Percentiles rank a stretch among this genome's conserved stretches.
Evolutionary conservation across 768 basidiomycete species (phyloP).

Genomic region (Pisolithus albus): DNA sequence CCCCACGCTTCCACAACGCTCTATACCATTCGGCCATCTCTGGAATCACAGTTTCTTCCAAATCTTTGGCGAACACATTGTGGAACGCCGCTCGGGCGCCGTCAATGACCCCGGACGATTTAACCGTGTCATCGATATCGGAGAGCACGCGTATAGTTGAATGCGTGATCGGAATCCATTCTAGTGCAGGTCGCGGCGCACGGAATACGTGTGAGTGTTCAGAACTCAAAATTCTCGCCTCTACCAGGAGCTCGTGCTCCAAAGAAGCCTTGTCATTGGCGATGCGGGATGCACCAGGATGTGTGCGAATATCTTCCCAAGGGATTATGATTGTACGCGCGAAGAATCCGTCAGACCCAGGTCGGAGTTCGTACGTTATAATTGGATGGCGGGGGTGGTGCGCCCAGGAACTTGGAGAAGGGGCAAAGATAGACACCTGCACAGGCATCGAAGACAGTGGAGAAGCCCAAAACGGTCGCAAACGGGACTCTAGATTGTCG

Average conservation of each 20-base stretch:
- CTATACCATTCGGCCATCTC: constrained; percentile 81
- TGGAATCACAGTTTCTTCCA: constrained; percentile 70
- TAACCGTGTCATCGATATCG: constrained; percentile 90
- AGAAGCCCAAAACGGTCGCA: constrained; percentile 78
- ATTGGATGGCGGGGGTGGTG: constrained; percentile 39
- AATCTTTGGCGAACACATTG: constrained; percentile 86
- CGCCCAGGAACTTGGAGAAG: constrained; percentile 11
- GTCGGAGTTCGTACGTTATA: constrained; percentile 42
- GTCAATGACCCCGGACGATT: constrained; percentile 56
- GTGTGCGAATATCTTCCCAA: constrained; percentile 63
- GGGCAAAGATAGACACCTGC: constrained; percentile 53
- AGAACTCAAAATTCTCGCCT: constrained; percentile 36
- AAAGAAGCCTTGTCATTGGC: constrained; percentile 43
- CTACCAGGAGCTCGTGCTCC: constrained; percentile 47
- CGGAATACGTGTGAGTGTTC: constrained; percentile 40
- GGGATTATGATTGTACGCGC: constrained; percentile 51
- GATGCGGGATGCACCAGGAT: constrained; percentile 51
- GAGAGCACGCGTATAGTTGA: constrained; percentile 75
- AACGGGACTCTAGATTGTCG: constrained; percentile 66
- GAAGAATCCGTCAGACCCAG: constrained; percentile 69
- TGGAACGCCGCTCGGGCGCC: constrained; percentile 81
- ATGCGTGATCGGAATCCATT: constrained; percentile 48
- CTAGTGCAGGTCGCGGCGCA: constrained; percentile 16
- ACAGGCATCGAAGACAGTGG: constrained; percentile 58
- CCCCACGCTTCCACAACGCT: constrained; percentile 61